Percentiles rank a stretch among this genome's conserved stretches.
Evolutionary conservation across 2,329 filamentous ascomycete genomes (phyloP).

Genomic region (Incumbomyces lentus): DNA sequence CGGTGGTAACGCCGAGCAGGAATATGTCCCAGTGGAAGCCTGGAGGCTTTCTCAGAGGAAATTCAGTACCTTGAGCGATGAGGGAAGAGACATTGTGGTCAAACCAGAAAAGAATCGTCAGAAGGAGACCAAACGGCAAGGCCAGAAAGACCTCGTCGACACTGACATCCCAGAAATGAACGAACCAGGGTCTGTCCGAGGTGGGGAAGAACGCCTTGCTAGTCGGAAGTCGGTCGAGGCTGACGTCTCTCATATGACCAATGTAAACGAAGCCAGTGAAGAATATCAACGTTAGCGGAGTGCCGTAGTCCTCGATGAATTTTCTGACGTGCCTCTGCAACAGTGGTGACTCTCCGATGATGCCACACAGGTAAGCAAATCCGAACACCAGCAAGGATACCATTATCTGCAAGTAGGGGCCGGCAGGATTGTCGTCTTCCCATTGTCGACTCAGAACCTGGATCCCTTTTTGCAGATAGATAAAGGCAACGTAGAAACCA

Average conservation of each 20-base stretch:
- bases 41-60: constrained; percentile 67
- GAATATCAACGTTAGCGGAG: constrained; percentile 71
- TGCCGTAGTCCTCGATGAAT: constrained; percentile 84
- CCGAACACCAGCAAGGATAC: constrained; percentile 55
- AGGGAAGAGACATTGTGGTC: constrained; percentile 81
- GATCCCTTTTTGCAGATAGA: constrained; percentile 84
- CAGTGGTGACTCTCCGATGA: constrained; percentile 58
- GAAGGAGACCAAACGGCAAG: constrained; percentile 71
- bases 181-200: constrained; percentile 60
- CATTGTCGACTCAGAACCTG: constrained; percentile 74
- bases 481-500: constrained; percentile 84
- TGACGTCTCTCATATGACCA: constrained; percentile 64
- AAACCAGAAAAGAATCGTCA: constrained; percentile 82
- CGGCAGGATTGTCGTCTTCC: constrained; percentile 47
- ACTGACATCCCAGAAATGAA: constrained; percentile 69
- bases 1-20: constrained; percentile 67
- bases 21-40: constrained; percentile 83
- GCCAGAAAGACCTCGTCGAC: constrained; percentile 69
- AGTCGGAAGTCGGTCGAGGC: constrained; percentile 63
- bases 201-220: constrained; percentile 72
- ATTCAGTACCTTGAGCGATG: constrained; percentile 74
- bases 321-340: constrained; percentile 67
- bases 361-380: constrained; percentile 62
- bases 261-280: constrained; percentile 85
- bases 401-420: constrained; percentile 64